Percentiles rank a stretch among this genome's conserved stretches.
These are phyloP conservation scores for Vachellia pachyceras DNA, from an alignment of 306 rosid species.

Conservation along the genomic window DNA sequence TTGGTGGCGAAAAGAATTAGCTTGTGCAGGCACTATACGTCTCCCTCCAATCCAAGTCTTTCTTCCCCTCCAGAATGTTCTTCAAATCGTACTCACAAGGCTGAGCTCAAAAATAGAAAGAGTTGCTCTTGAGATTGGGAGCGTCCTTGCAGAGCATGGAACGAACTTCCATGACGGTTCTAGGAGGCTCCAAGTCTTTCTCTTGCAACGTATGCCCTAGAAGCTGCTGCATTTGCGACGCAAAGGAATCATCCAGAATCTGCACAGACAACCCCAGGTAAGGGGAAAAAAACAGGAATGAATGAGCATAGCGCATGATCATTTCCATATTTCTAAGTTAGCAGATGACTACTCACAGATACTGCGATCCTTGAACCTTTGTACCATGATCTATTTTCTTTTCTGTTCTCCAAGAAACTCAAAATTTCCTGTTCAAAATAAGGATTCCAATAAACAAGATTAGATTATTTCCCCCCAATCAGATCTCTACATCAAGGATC, in stretches of 20 bases:
- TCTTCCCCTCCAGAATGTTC: not conserved
- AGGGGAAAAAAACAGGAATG: slow-evolving; percentile 14
- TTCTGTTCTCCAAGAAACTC: slow-evolving; percentile 92
- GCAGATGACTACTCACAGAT: slow-evolving; percentile 65
- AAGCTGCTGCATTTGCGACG: slow-evolving; percentile 90
- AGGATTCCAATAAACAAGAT: slow-evolving; percentile 14
- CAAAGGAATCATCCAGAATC: slow-evolving; percentile 90
- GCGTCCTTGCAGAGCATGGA: slow-evolving; percentile 93
- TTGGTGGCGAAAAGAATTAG: not conserved
- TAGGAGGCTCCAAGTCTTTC: slow-evolving; percentile 84
- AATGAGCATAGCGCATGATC: not conserved
- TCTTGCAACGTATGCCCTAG: slow-evolving; percentile 84
- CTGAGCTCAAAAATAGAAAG: slow-evolving; percentile 55
- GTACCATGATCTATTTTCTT: slow-evolving; percentile 94
- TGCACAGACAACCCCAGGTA: slow-evolving; percentile 37
- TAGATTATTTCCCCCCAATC: slow-evolving; percentile 4
- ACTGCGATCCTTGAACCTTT: slow-evolving; percentile 87
- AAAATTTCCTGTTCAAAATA: slow-evolving; percentile 73
- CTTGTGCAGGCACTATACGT: not conserved
- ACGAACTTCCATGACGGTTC: slow-evolving; percentile 87
- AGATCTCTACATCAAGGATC: not conserved
- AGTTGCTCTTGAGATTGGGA: slow-evolving; percentile 61
- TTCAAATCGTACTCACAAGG: slow-evolving; percentile 48
- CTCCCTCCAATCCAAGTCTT: not conserved
- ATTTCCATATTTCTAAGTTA: not conserved